These are phyloP conservation scores for Saccharomycopsis sp. DNA, from an alignment of 805 yeast genomes.

Conservation along the genomic window DNA sequence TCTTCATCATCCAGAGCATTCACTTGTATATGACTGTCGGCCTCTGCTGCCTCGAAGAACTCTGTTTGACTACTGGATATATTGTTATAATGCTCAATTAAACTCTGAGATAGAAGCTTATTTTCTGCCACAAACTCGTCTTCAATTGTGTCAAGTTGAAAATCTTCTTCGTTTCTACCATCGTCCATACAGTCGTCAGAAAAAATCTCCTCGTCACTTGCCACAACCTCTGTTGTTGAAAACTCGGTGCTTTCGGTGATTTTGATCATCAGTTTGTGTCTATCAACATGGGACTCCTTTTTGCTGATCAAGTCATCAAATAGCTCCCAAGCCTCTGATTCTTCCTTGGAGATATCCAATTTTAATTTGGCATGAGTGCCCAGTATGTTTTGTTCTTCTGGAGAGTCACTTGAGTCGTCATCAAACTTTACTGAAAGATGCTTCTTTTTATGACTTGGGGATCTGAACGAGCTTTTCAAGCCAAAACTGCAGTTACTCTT, in stretches of 20 bases:
- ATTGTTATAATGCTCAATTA: not conserved
- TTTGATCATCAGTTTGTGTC: not conserved
- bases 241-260: not conserved
- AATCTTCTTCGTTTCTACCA: not conserved
- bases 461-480: not conserved
- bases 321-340: not conserved
- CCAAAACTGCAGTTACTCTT: not conserved
- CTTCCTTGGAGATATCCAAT: not conserved
- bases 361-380: not conserved
- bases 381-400: not conserved
- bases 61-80: conserved; percentile 1
- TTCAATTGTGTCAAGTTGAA: not conserved
- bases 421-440: not conserved
- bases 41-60: not conserved
- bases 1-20: not conserved
- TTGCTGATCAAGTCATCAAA: not conserved
- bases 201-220: not conserved
- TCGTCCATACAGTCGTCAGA: not conserved
- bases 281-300: not conserved
- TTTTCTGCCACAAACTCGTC: not conserved
- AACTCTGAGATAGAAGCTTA: not conserved
- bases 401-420: not conserved
- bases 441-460: conserved; percentile 1
- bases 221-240: not conserved
- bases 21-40: not conserved